Evolutionary conservation across 352 stramenopile species (phyloP), one percentile per base, ranked within the genome.

Genomic region (Phytopythium mirpurense): DNA sequence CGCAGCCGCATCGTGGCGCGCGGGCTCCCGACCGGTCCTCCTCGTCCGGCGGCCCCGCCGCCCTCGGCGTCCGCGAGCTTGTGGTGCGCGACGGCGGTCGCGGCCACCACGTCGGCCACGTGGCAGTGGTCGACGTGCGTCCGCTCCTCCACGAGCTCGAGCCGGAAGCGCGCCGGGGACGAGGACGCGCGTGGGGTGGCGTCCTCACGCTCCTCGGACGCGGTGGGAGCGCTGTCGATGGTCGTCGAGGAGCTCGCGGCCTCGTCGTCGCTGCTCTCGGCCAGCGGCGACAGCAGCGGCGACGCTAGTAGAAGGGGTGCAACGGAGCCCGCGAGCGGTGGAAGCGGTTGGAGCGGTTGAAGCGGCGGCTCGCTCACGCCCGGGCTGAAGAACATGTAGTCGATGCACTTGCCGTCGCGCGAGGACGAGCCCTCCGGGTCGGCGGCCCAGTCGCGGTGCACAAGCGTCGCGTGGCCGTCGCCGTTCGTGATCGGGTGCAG

Each of bases 321-420:
- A n/a, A n/a, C n/a, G n/a, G n/a, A n/a, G n/a, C n/a, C n/a, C n/a
- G n/a, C n/a, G n/a, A n/a, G n/a, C n/a, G n/a, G n/a, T n/a, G n/a
- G n/a, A n/a, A n/a, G n/a, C n/a, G n/a, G n/a, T n/a, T n/a, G n/a
- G n/a, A n/a, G n/a, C n/a, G n/a, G n/a, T n/a, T n/a, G n/a, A n/a
- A 19, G 37, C 23, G 34, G 44, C 35, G 42, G 21, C 19, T 74
- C 68, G 29, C 57, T 68, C 9, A 65, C 63, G 0, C 63, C 63
- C 0, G 78, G 70, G 40, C 78, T 74, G 61, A 86, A 86, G 54
- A 93, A 90, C 67, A 93, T 79, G 60, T 89, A 93, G 69, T 93
- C 83, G 54, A 93, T 93, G 59, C 83, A 93, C 53, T 93, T 93
- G 65, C 83, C 83, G 48, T 86, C 68, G 8, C 46, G 46, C 37